A percentile compares a stretch with the other conserved stretches of the same genome.
Conservation (phyloP, 108 stramenopile species). For the Fistulifera solaris region DNA sequence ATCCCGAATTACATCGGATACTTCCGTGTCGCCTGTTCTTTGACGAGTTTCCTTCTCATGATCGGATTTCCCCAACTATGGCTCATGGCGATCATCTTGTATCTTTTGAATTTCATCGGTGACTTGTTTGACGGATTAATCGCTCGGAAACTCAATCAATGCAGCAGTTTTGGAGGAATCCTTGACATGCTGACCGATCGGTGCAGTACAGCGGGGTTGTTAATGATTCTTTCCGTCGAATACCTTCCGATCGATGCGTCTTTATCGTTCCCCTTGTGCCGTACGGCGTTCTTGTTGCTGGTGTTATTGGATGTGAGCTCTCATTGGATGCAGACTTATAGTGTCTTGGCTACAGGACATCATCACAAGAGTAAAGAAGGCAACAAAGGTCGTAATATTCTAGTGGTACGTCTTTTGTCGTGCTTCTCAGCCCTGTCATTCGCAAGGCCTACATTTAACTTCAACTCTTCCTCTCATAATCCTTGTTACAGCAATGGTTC, state of each 20-base stretch:
- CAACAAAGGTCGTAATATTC: slow-evolving; percentile 69
- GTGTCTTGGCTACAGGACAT: slow-evolving; percentile 32
- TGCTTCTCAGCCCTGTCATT: too few species aligned
- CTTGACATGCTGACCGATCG: slow-evolving; percentile 98
- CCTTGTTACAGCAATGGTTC: slow-evolving; percentile 77
- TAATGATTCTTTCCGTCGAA: slow-evolving; percentile 51
- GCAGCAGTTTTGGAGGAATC: slow-evolving; percentile 79
- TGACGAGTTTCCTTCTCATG: slow-evolving; percentile 59
- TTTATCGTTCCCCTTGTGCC: slow-evolving; percentile 3
- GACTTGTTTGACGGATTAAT: slow-evolving; percentile 94
- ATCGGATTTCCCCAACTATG: slow-evolving; percentile 35
- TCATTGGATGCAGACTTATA: slow-evolving; percentile 96
- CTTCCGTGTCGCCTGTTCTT: slow-evolving; percentile 42
- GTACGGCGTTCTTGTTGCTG: slow-evolving; percentile 36
- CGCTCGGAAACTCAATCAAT: slow-evolving; percentile 85
- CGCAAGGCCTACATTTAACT: too few species aligned
- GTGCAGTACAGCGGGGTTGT: slow-evolving; percentile 82
- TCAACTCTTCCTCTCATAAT: too few species aligned
- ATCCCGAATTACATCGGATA: slow-evolving; percentile 96
- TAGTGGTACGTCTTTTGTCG: slow-evolving; percentile 32
- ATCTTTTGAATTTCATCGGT: slow-evolving; percentile 88
- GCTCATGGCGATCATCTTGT: slow-evolving; percentile 54
- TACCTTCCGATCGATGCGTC: slow-evolving; percentile 13
- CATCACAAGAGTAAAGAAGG: slow-evolving; percentile 94
- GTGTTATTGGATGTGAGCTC: slow-evolving; percentile 67